Evolutionary conservation across 1,284 basidiomycete genomes (phyloP).

Genomic region (Puccinia coronata): DNA sequence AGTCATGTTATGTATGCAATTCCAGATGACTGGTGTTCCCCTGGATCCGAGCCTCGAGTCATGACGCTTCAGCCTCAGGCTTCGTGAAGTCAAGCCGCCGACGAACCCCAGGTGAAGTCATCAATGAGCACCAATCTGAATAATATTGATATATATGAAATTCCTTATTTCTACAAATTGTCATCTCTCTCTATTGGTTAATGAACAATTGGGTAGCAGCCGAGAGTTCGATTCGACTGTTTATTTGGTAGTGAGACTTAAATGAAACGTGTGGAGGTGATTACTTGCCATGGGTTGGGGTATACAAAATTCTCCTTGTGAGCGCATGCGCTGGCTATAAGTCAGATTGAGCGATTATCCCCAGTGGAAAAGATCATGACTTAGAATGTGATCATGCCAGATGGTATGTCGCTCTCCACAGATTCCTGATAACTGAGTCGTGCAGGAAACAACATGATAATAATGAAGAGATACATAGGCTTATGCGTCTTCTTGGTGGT

Average conservation of each 20-base stretch:
- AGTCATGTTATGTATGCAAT: background rate
- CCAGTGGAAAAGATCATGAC: too few species aligned
- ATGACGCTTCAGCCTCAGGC: background rate
- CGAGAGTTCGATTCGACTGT: background rate
- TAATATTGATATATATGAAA: background rate
- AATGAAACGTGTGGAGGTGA: background rate
- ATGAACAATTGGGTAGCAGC: background rate
- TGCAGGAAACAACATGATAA: background rate
- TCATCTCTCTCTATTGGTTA: background rate
- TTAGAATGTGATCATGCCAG: too few species aligned
- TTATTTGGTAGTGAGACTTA: background rate
- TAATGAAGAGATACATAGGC: background rate
- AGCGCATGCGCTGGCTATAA: background rate
- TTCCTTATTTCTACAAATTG: constrained; percentile 16
- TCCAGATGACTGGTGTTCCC: background rate
- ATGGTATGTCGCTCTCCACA: too few species aligned
- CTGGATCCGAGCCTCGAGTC: background rate
- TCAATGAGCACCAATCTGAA: background rate
- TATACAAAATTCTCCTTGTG: background rate
- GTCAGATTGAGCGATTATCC: background rate
- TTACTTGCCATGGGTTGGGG: background rate
- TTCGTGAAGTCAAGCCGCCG: background rate
- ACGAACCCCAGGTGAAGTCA: too few species aligned
- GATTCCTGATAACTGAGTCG: background rate
- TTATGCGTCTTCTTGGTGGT: too few species aligned